phyloP scores from a whole-genome alignment of 805 yeast species.

The Candida mattraensis region DNA sequence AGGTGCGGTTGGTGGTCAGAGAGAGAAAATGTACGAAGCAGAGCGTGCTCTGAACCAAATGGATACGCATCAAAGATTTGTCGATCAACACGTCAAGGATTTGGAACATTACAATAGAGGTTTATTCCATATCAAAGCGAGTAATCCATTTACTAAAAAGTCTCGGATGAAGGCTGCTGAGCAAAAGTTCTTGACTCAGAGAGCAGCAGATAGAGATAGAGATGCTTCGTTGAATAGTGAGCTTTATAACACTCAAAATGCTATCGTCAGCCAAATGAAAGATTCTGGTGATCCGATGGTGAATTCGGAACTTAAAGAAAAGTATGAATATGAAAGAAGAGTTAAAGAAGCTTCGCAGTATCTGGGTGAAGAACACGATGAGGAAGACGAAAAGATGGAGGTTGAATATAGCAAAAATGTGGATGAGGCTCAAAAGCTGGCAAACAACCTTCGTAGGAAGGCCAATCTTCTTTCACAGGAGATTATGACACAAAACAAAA shows the following conservation, averaged over 20 bases:
- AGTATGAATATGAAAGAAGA: constrained; percentile 52
- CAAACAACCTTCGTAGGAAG: constrained; percentile 67
- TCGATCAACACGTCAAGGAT: constrained; percentile 79
- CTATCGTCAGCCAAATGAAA: constrained; percentile 47
- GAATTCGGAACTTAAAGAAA: constrained; percentile 35
- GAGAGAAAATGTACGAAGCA: constrained; percentile 77
- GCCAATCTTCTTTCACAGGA: constrained; percentile 77
- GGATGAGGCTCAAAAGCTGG: constrained; percentile 69
- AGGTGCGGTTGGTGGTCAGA: constrained; percentile 92
- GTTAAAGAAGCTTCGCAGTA: constrained; percentile 64
- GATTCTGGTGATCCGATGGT: constrained; percentile 25
- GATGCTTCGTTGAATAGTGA: constrained; percentile 28
- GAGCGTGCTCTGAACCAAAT: constrained; percentile 77
- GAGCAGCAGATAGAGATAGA: constrained; percentile 31
- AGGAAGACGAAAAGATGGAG: constrained; percentile 92
- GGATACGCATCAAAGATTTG: constrained; percentile 76
- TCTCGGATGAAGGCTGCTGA: constrained; percentile 74
- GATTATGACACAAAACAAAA: constrained; percentile 71
- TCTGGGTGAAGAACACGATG: constrained; percentile 79
- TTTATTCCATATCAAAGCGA: constrained; percentile 74
- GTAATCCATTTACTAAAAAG: constrained; percentile 87
- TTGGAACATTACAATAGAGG: constrained; percentile 77
- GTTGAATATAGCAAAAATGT: constrained; percentile 81
- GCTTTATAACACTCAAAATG: constrained; percentile 29
- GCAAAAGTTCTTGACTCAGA: constrained; percentile 57